Conservation (phyloP, 2,329 filamentous ascomycete genomes). For the Aspergillus vadensis region DNA sequence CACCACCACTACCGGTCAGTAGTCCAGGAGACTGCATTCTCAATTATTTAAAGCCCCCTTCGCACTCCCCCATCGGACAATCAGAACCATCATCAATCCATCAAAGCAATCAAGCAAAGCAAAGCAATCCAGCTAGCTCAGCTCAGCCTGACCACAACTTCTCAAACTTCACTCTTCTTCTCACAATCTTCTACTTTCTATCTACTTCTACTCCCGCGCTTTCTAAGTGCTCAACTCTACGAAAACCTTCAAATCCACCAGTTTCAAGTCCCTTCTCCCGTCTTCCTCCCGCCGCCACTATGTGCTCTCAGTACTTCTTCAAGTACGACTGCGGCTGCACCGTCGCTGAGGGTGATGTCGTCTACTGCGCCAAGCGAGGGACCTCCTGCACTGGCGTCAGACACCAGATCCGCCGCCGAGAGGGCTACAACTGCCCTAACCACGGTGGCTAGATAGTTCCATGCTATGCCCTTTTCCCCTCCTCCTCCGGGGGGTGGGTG, state of each 20-base stretch:
- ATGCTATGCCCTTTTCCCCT: background rate
- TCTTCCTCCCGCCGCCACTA: slow-evolving; percentile 19
- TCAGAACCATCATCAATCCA: background rate
- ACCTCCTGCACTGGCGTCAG: slow-evolving; percentile 36
- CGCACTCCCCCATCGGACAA: background rate
- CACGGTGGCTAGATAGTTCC: slow-evolving; percentile 28
- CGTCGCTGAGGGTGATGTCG: slow-evolving; percentile 35
- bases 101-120: slow-evolving; percentile 14
- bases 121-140: slow-evolving; percentile 5
- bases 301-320: slow-evolving; percentile 43
- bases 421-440: slow-evolving; percentile 37
- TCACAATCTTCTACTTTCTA: background rate
- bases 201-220: too few species aligned
- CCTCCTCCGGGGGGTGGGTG: background rate
- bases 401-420: slow-evolving; percentile 34
- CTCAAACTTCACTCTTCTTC: slow-evolving; percentile 5
- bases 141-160: slow-evolving; percentile 2
- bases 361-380: slow-evolving; percentile 38
- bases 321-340: slow-evolving; percentile 43
- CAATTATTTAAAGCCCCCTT: background rate
- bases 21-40: background rate
- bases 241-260: background rate
- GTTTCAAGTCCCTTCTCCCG: background rate
- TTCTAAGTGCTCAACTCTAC: too few species aligned
- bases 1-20: too few species aligned